Conservation (phyloP, 2,329 filamentous ascomycete genomes). For the Trichoderma gracile region DNA sequence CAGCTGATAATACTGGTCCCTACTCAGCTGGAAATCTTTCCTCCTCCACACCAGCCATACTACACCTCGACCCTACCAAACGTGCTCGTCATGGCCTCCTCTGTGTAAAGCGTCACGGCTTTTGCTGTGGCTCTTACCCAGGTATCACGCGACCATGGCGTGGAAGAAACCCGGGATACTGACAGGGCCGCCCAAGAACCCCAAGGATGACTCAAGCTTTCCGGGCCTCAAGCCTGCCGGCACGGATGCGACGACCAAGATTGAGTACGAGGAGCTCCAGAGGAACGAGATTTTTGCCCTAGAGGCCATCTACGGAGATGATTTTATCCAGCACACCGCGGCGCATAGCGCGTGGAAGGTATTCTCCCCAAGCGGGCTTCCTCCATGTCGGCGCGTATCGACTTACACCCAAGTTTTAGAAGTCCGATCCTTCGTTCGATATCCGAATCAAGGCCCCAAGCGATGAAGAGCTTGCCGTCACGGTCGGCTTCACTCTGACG, state of each 20-base stretch:
- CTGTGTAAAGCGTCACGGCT: constrained; percentile 53
- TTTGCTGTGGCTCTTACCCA: constrained; percentile 52
- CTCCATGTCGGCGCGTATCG: constrained; percentile 9
- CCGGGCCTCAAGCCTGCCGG: constrained; percentile 51
- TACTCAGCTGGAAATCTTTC: constrained; percentile 12
- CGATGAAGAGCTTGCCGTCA: constrained; percentile 69
- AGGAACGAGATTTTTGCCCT: constrained; percentile 84
- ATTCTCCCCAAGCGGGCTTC: constrained; percentile 33
- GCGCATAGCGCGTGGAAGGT: constrained; percentile 83
- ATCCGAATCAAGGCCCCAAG: constrained; percentile 73
- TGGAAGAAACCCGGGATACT: constrained; percentile 50
- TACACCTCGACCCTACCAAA: not conserved
- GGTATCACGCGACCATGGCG: constrained; percentile 50
- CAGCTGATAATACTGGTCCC: constrained; percentile 22
- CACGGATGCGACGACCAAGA: constrained; percentile 47
- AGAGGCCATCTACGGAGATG: constrained; percentile 84
- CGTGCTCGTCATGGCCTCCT: constrained; percentile 46
- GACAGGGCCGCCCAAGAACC: constrained; percentile 50
- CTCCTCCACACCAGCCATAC: constrained; percentile 3
- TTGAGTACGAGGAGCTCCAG: constrained; percentile 80
- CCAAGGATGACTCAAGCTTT: constrained; percentile 52
- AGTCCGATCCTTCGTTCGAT: constrained; percentile 80
- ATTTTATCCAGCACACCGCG: constrained; percentile 74
- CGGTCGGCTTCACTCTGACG: constrained; percentile 77
- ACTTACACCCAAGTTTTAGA: constrained; percentile 48